Evolutionary conservation across 2,329 filamentous ascomycete species (phyloP), one percentile per base, ranked within the genome.

Genomic region (Penicillium freii): DNA sequence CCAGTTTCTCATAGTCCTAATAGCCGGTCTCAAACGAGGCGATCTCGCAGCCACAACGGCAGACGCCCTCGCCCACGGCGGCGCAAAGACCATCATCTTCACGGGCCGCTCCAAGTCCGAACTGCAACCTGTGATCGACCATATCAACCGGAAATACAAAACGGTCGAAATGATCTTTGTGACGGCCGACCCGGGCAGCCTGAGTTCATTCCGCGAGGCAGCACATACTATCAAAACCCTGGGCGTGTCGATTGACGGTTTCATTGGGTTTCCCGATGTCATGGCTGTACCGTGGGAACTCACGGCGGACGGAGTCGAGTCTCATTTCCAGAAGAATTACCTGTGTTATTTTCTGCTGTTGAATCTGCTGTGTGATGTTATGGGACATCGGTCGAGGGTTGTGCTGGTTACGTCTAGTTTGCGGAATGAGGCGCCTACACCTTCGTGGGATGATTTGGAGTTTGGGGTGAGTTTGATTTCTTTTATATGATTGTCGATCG

Each of bases 41-140:
- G 65, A 66, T 2, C 58, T 73, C 7, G 64, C 70, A 9, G 65
- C 64, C 19, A 62, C 62, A 42, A 69, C 66, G 1, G 71, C 69
- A 7, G 60, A 69, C 8, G 60, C 63, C 42, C 65, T 72, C 21
- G 66, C 71, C 5, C 59, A 66, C 44, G 66, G 58, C 36, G 59
- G 65, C 8, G 69, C 71, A 21, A 63, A 59, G 17, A 64, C 61
- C 27, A 59, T 73, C 31, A 67, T 72, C 40, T 67, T 69, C 49
- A 62, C 69, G 6, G 71, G 69, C 39, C 62, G 60, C 29, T 68
- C 66, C 3, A 61, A 65, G 39, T 27, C 51, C 10, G 66, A 68
- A n/a, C 47, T 67, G 4, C 64, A 72, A 39, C 59, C 65, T 0
- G 56, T 69, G 51, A 66, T 71, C 31, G 60, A 67, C 31, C 58